Base-by-base conservation (phyloP, 805 yeast genomes). In the Saccharomycopsis schoenii region DNA sequence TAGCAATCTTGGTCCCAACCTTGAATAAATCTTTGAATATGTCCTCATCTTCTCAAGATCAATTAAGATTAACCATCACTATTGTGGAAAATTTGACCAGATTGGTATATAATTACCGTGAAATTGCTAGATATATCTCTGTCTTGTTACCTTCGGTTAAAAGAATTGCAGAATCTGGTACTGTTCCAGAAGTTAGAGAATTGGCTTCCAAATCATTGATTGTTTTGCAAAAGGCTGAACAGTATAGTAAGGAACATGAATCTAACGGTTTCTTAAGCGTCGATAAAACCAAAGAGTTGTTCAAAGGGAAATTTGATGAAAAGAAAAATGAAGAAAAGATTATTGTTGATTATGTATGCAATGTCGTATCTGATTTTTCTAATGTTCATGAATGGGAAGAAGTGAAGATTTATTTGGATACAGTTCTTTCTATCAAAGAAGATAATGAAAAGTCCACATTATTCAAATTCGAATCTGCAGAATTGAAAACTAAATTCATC, bases 71-170 rank as follows among this genome's bases (percentile, higher is more conserved):
- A 76, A 89, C 98, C 6, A 97, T 93, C 66, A 89, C 91, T 64
- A 97, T 93, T 63, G 88, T 94, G 55, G 99, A 93, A 76, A 93
- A 93, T 77, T 80, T 93, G 77, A 93, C 98, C 36, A 84, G 98
- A 75, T 81, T 93, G 72, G 98, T 93, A 57, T 93, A 92, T 77
- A 89, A 93, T 77, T 88, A 90, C 69, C 80, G 89, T 68, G 98
- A 93, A 76, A 91, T 94, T 70, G 96, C 88, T 73, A 78, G 83
- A 41, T 93, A 83, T 71, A 88, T 94, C 67, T 97, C 98, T 52
- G 79, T 82, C 67, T 80, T 93, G 67, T 76, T 86, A 72, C 99
- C 99, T n/a, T 96, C 97, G 71, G 86, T 94, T 54, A 83, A 86
- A 73, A 90, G 84, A 72, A 97, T 94, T 51, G 85, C 87, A 57